Conservation (phyloP, 306 rosid species). For the Gastrolobium bilobum region DNA sequence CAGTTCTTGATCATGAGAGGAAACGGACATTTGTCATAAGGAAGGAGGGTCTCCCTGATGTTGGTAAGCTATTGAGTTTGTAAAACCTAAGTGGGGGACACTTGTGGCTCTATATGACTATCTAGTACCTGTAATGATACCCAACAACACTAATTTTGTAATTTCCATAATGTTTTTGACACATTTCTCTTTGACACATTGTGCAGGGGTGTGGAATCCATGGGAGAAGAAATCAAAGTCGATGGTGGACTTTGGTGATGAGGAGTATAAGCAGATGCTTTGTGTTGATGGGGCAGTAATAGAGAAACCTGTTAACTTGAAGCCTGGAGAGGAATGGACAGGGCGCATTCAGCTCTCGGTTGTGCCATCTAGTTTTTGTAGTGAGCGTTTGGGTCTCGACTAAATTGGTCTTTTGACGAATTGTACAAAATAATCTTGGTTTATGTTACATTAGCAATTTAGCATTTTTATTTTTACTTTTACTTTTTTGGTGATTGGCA, state of each 20-base stretch:
- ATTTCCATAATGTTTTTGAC: slow-evolving; percentile 7
- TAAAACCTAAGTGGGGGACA: neutral
- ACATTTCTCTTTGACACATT: neutral
- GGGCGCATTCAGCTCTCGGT: slow-evolving; percentile 82
- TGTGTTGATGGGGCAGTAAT: slow-evolving; percentile 91
- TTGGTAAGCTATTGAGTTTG: slow-evolving; percentile 66
- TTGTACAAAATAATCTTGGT: slow-evolving; percentile 54
- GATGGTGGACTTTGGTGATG: slow-evolving; percentile 87
- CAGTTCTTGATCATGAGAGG: slow-evolving; percentile 90
- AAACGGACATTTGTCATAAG: slow-evolving; percentile 80
- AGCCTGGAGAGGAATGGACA: slow-evolving; percentile 97
- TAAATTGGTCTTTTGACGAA: slow-evolving; percentile 47
- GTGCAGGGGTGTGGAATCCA: slow-evolving; percentile 93
- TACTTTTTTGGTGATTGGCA: too few relatives aligned
- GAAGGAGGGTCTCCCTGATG: slow-evolving; percentile 97
- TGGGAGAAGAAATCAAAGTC: slow-evolving; percentile 94
- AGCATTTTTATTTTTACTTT: neutral
- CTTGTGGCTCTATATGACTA: neutral
- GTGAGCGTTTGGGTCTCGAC: slow-evolving; percentile 70
- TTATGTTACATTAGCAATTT: slow-evolving; percentile 42
- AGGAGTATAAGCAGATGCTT: slow-evolving; percentile 92
- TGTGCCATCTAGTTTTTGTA: slow-evolving; percentile 89
- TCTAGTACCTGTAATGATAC: slow-evolving; percentile 27
- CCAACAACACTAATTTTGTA: slow-evolving; percentile 12
- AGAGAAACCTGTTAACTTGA: slow-evolving; percentile 79